phyloP scores from a whole-genome alignment of 2,329 filamentous ascomycete species.

The Sarocladium kiliense region DNA sequence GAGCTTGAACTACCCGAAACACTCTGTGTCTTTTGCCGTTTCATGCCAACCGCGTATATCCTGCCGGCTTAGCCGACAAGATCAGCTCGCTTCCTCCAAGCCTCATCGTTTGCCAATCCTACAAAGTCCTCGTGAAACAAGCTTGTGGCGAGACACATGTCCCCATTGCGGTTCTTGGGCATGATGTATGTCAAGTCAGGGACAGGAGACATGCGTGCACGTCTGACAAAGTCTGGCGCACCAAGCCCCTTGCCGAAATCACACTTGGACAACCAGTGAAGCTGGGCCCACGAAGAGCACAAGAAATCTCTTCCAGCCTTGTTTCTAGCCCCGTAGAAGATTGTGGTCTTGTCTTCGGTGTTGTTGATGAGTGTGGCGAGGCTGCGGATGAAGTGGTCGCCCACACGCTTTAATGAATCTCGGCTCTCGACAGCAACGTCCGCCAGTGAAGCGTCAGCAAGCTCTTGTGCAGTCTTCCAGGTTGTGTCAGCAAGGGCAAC shows the following conservation, averaged over 20 bases:
- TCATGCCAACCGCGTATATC: background rate
- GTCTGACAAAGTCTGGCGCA: conserved; percentile 5
- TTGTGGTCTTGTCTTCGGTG: conserved; percentile 5
- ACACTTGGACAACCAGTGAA: background rate
- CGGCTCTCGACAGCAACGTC: conserved; percentile 2
- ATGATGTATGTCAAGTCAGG: conserved; percentile 3
- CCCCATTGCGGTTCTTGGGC: background rate
- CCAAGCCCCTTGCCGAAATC: conserved; percentile 6
- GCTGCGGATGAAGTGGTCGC: conserved; percentile 4
- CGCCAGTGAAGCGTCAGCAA: background rate
- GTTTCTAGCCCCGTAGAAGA: conserved; percentile 1
- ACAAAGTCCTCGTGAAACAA: conserved; percentile 6
- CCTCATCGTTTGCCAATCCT: background rate
- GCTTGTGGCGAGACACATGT: background rate
- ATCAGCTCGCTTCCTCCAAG: background rate
- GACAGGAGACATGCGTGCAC: conserved; percentile 1
- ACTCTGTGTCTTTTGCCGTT: too few species aligned
- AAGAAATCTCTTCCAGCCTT: conserved; percentile 4
- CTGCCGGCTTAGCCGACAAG: background rate
- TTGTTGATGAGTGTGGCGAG: conserved; percentile 5
- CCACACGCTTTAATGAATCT: background rate
- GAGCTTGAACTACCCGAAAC: too few species aligned
- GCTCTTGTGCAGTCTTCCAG: background rate
- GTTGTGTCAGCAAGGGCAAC: background rate
- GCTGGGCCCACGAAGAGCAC: conserved; percentile 2